Evolutionary conservation across 2,329 filamentous ascomycete species (phyloP).

Genomic region (Emmonsiellopsis sp.): DNA sequence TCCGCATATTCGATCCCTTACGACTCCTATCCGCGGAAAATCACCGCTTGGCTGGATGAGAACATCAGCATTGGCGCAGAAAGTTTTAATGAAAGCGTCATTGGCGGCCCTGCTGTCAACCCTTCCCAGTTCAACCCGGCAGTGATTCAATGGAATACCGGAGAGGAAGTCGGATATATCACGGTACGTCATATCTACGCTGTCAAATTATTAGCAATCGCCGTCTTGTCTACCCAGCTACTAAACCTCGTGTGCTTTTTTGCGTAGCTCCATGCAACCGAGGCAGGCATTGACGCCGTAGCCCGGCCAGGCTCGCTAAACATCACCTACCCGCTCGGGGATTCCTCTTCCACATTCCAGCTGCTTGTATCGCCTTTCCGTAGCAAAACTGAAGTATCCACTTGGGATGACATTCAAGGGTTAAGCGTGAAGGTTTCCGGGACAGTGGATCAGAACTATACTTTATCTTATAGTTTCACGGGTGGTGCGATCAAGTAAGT

Average conservation of each 20-base stretch:
- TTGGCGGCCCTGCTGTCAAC: conserved; percentile 47
- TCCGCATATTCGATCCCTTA: conserved; percentile 50
- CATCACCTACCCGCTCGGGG: conserved; percentile 47
- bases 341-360: conserved; percentile 21
- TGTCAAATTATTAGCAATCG: background rate
- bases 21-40: conserved; percentile 48
- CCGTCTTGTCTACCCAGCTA: background rate
- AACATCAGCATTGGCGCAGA: conserved; percentile 52
- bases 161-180: conserved; percentile 15
- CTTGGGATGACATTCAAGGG: conserved; percentile 24
- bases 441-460: conserved; percentile 33
- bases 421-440: conserved; percentile 34
- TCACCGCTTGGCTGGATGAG: conserved; percentile 48
- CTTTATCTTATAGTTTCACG: conserved; percentile 27
- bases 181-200: conserved; percentile 3
- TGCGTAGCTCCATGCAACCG: conserved; percentile 28
- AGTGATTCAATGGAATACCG: conserved; percentile 49
- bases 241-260: background rate
- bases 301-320: conserved; percentile 36
- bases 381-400: conserved; percentile 14
- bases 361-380: conserved; percentile 43
- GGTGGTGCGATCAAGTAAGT: background rate
- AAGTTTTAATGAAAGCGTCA: conserved; percentile 45
- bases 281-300: conserved; percentile 31
- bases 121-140: conserved; percentile 49